Percentiles rank a stretch among this genome's conserved stretches.
Evolutionary conservation across 257 asterid genomes (phyloP).

Genomic region (Linderniella brevidens): DNA sequence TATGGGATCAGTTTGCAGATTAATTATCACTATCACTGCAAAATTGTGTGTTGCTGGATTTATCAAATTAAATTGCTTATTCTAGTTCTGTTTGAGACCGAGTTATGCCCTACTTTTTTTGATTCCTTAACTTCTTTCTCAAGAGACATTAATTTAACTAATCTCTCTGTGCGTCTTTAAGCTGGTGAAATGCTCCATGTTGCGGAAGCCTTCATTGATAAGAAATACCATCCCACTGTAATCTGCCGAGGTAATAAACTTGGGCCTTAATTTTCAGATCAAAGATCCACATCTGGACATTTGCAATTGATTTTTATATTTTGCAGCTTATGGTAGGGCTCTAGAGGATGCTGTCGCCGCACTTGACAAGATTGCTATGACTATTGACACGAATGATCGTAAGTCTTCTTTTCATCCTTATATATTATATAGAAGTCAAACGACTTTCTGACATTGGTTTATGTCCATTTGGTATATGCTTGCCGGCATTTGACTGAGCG

Average conservation of each 20-base stretch:
- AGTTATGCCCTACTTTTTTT: background rate
- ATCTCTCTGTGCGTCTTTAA: conserved; percentile 17
- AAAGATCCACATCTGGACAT: conserved; percentile 7
- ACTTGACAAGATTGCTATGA: conserved; percentile 80
- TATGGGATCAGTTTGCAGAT: no score
- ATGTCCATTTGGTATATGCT: no score
- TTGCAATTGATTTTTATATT: conserved; percentile 10
- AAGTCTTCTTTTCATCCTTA: conserved; percentile 18
- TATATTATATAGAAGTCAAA: no score
- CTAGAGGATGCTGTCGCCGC: conserved; percentile 77
- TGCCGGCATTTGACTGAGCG: no score
- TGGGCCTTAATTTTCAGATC: background rate
- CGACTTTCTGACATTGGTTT: no score
- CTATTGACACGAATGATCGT: conserved; percentile 76
- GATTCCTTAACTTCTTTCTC: no score
- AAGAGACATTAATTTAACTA: conserved; percentile 2
- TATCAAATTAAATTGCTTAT: no score
- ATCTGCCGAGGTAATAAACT: conserved; percentile 64
- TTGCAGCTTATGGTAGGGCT: conserved; percentile 75
- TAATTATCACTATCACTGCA: no score
- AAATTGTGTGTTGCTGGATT: no score
- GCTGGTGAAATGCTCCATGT: conserved; percentile 99
- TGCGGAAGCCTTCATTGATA: conserved; percentile 95
- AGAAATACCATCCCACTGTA: conserved; percentile 81
- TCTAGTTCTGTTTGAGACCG: no score